Percentiles rank a stretch among this genome's conserved stretches.
Evolutionary conservation across 1,284 basidiomycete genomes (phyloP).

Genomic region (Pseudozyma sp.): DNA sequence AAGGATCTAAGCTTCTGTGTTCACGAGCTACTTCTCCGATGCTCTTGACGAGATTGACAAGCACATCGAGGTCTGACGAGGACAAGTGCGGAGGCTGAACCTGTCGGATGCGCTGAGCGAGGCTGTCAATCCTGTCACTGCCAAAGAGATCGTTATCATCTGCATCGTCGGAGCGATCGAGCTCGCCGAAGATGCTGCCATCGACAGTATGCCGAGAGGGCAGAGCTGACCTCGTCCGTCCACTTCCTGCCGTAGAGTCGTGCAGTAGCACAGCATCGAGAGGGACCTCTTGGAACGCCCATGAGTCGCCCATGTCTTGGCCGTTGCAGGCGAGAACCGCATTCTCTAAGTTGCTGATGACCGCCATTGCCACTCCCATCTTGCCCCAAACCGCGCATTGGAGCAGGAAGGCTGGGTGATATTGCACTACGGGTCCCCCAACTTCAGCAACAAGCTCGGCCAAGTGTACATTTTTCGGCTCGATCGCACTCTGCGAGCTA

Average conservation of each 20-base stretch:
- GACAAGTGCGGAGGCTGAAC: constrained; percentile 78
- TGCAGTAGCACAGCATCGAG: constrained; percentile 21
- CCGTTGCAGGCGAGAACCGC: constrained; percentile 21
- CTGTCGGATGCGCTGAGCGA: constrained; percentile 73
- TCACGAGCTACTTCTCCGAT: constrained; percentile 91
- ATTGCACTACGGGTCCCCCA: constrained; percentile 44
- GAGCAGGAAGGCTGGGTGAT: constrained; percentile 46
- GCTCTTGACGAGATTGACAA: constrained; percentile 84
- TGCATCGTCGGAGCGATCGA: not conserved
- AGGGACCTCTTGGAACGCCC: constrained; percentile 30
- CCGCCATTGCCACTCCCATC: constrained; percentile 30
- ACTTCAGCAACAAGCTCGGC: constrained; percentile 38
- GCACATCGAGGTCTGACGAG: constrained; percentile 80
- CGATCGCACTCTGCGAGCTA: not conserved
- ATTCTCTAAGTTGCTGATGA: constrained; percentile 35
- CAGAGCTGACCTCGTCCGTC: not conserved
- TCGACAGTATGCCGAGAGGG: not conserved
- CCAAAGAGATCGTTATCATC: constrained; percentile 13
- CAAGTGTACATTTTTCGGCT: constrained; percentile 10
- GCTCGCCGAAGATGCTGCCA: constrained; percentile 37
- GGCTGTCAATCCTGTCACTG: constrained; percentile 14
- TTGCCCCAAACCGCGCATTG: constrained; percentile 49
- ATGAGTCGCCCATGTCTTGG: constrained; percentile 27
- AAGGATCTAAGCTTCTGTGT: constrained; percentile 83
- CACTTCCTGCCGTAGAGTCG: not conserved